Conservation (phyloP, 495 filamentous ascomycete genomes). For the Delitschia confertaspora region DNA sequence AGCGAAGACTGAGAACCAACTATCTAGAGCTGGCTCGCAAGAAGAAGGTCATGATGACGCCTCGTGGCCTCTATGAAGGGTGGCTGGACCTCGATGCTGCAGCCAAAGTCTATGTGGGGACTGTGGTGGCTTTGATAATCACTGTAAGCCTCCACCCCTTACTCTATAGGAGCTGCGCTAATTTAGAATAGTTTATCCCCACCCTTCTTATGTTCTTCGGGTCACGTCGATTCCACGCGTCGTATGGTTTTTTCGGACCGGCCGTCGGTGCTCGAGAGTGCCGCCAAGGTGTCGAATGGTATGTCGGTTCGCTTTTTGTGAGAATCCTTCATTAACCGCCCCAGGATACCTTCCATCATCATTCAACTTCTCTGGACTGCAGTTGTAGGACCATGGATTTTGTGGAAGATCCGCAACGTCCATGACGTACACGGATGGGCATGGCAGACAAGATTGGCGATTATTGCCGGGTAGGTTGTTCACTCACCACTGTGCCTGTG, state of each 20-base stretch:
- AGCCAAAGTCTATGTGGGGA: conserved; percentile 31
- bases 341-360: conserved; percentile 32
- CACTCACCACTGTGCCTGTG: background rate
- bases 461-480: conserved; percentile 29
- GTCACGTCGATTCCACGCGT: conserved; percentile 55
- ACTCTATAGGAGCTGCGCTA: conserved; percentile 6
- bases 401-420: conserved; percentile 31
- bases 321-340: background rate
- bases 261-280: conserved; percentile 28
- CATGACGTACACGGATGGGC: conserved; percentile 35
- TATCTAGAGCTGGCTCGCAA: conserved; percentile 21
- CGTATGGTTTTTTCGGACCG: conserved; percentile 47
- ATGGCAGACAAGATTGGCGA: conserved; percentile 29
- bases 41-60: conserved; percentile 15
- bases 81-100: conserved; percentile 40
- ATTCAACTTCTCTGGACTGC: conserved; percentile 32
- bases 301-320: background rate
- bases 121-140: conserved; percentile 20
- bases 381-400: conserved; percentile 31
- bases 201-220: conserved; percentile 55
- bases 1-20: conserved; percentile 15
- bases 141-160: conserved; percentile 16
- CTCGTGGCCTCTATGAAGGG: conserved; percentile 21
- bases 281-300: conserved; percentile 34
- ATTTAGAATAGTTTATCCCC: conserved; percentile 43